Evolutionary conservation across 208 protist genomes (phyloP).

Genomic region (Porcisia hertigi): DNA sequence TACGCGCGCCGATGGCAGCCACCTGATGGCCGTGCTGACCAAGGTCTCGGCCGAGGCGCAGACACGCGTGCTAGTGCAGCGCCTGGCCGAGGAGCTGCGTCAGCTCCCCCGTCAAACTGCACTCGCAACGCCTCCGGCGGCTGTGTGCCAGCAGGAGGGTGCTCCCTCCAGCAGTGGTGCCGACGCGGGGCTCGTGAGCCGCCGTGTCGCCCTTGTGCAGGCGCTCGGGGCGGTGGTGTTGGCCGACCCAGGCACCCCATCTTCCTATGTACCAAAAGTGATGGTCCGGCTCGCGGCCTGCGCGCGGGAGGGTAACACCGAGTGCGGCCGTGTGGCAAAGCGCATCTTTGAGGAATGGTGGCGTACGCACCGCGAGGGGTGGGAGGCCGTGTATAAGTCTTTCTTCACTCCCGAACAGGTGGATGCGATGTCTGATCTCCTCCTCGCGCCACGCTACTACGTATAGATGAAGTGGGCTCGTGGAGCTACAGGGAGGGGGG

Average conservation of each 20-base stretch:
- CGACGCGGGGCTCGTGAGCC: constrained; percentile 13
- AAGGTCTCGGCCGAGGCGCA: constrained; percentile 74
- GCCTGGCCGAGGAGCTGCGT: constrained; percentile 45
- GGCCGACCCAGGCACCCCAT: constrained; percentile 50
- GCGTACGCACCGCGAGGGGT: constrained; percentile 69
- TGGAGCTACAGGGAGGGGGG: too few species aligned
- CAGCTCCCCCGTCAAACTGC: constrained; percentile 5
- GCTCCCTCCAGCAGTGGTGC: neutral
- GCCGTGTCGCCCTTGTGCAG: constrained; percentile 52
- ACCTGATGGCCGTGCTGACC: constrained; percentile 65
- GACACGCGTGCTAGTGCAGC: constrained; percentile 42
- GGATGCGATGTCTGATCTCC: constrained; percentile 46
- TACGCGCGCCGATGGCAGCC: constrained; percentile 44
- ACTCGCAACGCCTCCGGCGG: neutral
- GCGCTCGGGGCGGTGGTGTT: constrained; percentile 66
- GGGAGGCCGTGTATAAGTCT: constrained; percentile 65
- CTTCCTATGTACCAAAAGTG: constrained; percentile 57
- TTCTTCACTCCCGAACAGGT: constrained; percentile 62
- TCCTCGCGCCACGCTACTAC: constrained; percentile 62
- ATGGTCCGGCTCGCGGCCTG: constrained; percentile 52
- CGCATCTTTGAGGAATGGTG: constrained; percentile 80
- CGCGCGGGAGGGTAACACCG: constrained; percentile 37
- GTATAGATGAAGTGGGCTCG: constrained; percentile 34
- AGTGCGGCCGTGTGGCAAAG: constrained; percentile 53
- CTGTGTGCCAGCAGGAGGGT: neutral